A percentile compares a stretch with the other conserved stretches of the same genome.
Evolutionary conservation across 805 yeast species (phyloP).

Genomic region (Myxozyma melibiosi): DNA sequence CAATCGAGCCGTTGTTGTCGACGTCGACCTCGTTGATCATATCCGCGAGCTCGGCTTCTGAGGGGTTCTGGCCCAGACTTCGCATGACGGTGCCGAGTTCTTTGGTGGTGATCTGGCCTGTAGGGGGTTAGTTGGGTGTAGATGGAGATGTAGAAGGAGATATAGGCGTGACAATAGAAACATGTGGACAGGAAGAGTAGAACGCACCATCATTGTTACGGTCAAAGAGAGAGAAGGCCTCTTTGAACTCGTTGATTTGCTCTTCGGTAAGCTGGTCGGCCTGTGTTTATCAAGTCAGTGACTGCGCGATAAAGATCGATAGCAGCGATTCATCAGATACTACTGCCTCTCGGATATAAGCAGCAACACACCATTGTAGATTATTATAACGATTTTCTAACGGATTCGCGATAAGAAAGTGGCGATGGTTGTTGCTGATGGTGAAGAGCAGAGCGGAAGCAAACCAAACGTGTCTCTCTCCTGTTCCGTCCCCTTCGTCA

Average conservation of each 20-base stretch:
- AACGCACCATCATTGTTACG: constrained; percentile 84
- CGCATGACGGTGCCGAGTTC: constrained; percentile 99
- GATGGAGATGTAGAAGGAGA: not conserved
- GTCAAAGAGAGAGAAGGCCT: constrained; percentile 96
- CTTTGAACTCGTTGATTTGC: constrained; percentile 95
- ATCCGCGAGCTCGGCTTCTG: constrained; percentile 93
- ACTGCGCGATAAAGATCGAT: too few species aligned
- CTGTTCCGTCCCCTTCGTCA: too few species aligned
- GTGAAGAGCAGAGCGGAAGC: too few species aligned
- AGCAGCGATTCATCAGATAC: too few species aligned
- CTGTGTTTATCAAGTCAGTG: too few species aligned
- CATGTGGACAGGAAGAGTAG: not conserved
- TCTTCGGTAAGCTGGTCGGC: constrained; percentile 90
- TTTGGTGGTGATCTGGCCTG: constrained; percentile 78
- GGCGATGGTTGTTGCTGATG: too few species aligned
- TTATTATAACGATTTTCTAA: too few species aligned
- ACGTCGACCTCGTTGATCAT: constrained; percentile 96
- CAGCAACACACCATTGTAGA: too few species aligned
- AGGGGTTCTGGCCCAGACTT: constrained; percentile 96
- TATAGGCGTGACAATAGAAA: not conserved
- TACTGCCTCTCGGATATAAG: too few species aligned
- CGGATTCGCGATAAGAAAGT: too few species aligned
- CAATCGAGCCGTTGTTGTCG: constrained; percentile 89
- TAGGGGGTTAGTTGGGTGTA: not conserved
- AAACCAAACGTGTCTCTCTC: too few species aligned